Conservation (phyloP, 2,329 filamentous ascomycete genomes). For the Chalaropsis thielavioides region DNA sequence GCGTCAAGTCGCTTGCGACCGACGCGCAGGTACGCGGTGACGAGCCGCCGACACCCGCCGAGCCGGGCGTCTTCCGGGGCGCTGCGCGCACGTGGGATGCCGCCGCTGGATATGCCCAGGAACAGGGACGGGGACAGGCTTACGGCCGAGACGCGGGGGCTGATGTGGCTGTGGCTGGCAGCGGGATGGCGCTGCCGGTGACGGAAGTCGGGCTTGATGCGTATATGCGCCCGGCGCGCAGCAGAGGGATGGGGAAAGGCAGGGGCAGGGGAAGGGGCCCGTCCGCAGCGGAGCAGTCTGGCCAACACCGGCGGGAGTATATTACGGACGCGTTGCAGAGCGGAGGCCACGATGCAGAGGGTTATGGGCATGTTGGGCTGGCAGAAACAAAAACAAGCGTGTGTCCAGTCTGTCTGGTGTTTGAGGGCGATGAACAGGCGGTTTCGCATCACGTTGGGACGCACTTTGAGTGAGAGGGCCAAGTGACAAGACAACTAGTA, state of each 20-base stretch:
- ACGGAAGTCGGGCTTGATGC: slow-evolving; percentile 35
- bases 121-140: too few relatives aligned
- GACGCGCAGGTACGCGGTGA: slow-evolving; percentile 16
- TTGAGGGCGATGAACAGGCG: slow-evolving; percentile 54
- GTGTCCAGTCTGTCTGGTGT: slow-evolving; percentile 52
- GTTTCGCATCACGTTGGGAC: slow-evolving; percentile 51
- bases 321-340: not conserved
- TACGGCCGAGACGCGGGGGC: too few relatives aligned
- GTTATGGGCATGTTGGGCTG: not conserved
- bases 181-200: slow-evolving; percentile 28
- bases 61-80: slow-evolving; percentile 12
- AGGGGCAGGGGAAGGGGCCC: not conserved
- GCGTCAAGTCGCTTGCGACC: slow-evolving; percentile 49
- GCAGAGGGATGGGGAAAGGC: slow-evolving; percentile 20
- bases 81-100: not conserved
- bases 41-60: slow-evolving; percentile 17
- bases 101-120: too few relatives aligned
- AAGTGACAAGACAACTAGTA: not conserved
- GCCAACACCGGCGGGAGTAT: not conserved
- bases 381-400: slow-evolving; percentile 21
- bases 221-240: slow-evolving; percentile 29
- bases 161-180: slow-evolving; percentile 23
- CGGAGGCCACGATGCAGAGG: not conserved
- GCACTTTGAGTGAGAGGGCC: slow-evolving; percentile 31
- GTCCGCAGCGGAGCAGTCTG: not conserved